phyloP scores from a whole-genome alignment of 2,329 filamentous ascomycete species.

The Fusarium hainanense region DNA sequence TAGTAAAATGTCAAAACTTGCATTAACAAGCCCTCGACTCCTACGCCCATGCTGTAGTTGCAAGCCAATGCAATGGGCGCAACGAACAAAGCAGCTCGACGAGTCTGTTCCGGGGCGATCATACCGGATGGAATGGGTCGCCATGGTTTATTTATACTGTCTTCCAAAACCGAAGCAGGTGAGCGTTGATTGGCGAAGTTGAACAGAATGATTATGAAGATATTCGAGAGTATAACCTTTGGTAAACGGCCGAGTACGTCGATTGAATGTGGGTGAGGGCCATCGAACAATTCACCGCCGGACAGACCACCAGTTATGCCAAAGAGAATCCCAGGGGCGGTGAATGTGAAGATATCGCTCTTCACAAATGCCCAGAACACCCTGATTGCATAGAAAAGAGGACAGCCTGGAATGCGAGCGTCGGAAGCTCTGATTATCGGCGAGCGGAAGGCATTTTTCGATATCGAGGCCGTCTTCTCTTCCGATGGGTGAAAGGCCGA shows the following conservation, averaged over 20 bases:
- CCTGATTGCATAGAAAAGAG: background rate
- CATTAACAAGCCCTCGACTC: background rate
- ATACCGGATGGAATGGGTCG: background rate
- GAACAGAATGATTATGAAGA: accelerated
- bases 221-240: background rate
- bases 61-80: background rate
- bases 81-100: background rate
- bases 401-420: background rate
- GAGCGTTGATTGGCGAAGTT: background rate
- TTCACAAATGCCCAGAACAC: background rate
- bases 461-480: accelerated
- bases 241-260: accelerated
- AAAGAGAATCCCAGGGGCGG: background rate
- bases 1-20: background rate
- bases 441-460: accelerated
- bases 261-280: accelerated
- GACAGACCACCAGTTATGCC: background rate
- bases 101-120: background rate
- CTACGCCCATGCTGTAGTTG: background rate
- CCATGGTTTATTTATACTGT: background rate
- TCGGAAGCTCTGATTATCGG: accelerated
- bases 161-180: background rate
- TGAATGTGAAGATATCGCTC: background rate
- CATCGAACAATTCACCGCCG: accelerated
- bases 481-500: background rate